Conservation (phyloP, 2,329 filamentous ascomycete species). For the Dothidotthia symphoricarpi region DNA sequence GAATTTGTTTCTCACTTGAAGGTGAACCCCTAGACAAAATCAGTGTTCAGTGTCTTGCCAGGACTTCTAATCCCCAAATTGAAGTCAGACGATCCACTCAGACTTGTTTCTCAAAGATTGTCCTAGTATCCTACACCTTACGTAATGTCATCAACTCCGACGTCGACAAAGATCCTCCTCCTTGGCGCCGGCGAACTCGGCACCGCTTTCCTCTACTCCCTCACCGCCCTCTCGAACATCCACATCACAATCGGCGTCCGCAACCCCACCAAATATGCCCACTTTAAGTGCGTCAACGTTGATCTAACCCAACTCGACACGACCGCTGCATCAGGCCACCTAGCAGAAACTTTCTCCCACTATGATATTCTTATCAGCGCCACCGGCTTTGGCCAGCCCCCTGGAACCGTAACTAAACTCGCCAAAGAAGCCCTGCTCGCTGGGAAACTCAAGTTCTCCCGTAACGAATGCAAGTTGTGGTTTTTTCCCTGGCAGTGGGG, state of each 20-base stretch:
- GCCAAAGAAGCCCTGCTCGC: slow-evolving; percentile 56
- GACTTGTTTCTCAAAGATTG: too few relatives aligned
- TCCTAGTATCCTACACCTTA: too few relatives aligned
- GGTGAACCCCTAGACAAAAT: too few relatives aligned
- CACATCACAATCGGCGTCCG: slow-evolving; percentile 58
- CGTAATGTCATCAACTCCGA: background rate
- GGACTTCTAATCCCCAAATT: too few relatives aligned
- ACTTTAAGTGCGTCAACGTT: slow-evolving; percentile 26
- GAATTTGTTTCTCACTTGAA: too few relatives aligned
- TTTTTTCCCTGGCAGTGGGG: slow-evolving; percentile 75
- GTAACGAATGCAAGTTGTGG: slow-evolving; percentile 14
- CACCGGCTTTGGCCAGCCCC: slow-evolving; percentile 58
- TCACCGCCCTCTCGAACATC: slow-evolving; percentile 49
- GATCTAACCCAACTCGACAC: slow-evolving; percentile 49
- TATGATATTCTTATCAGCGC: slow-evolving; percentile 61
- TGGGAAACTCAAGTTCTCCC: slow-evolving; percentile 39
- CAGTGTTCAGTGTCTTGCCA: too few relatives aligned
- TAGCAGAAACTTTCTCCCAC: slow-evolving; percentile 37
- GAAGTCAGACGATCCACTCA: too few relatives aligned
- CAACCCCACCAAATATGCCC: slow-evolving; percentile 44
- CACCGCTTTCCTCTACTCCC: slow-evolving; percentile 53
- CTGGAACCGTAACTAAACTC: slow-evolving; percentile 59
- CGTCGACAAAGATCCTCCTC: slow-evolving; percentile 51
- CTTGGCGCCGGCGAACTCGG: slow-evolving; percentile 68
- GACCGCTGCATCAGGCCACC: slow-evolving; percentile 23